Evolutionary conservation across 2,329 filamentous ascomycete genomes (phyloP).

Genomic region (Apiospora pterosperma): DNA sequence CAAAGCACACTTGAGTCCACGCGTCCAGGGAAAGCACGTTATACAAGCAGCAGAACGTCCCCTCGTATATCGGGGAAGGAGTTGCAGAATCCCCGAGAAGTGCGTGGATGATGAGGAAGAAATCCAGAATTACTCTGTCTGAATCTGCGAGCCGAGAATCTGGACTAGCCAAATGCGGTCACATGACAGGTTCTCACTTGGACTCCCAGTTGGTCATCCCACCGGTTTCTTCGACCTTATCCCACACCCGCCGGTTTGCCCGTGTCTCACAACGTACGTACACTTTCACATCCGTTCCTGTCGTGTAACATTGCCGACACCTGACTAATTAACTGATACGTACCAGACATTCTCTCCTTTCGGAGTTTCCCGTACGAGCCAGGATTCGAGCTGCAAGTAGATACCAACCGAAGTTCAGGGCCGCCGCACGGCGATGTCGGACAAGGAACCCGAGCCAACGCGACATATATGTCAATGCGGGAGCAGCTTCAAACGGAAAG

Average conservation of each 20-base stretch:
- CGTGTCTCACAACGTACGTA: no score
- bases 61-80: no score
- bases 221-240: not conserved
- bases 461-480: conserved; percentile 6
- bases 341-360: no score
- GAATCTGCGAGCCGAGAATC: not conserved
- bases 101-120: no score
- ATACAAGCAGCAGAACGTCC: no score
- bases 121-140: no score
- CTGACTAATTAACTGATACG: not conserved
- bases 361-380: no score
- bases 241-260: not conserved
- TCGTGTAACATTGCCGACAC: not conserved
- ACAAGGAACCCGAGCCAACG: not conserved
- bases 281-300: not conserved
- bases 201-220: not conserved
- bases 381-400: not conserved
- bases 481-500: conserved; percentile 5
- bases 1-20: no score
- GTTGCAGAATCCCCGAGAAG: no score
- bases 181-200: not conserved
- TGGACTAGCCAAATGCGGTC: not conserved
- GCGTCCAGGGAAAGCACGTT: no score
- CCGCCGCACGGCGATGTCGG: not conserved
- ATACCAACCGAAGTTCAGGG: not conserved